phyloP scores from a whole-genome alignment of 73 alveolate species.

The Paraurostyla sp. region DNA sequence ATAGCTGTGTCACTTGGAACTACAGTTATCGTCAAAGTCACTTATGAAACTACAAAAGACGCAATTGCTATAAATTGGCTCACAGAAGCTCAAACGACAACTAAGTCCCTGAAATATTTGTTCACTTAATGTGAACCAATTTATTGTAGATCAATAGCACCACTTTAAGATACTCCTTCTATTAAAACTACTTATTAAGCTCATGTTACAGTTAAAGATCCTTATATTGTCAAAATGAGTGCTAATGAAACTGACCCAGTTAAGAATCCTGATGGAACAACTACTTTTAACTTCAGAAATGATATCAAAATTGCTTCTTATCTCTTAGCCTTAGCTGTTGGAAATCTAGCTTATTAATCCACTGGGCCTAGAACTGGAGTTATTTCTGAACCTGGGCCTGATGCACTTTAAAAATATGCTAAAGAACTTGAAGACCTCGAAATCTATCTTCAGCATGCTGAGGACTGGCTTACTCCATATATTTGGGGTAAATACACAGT shows the following conservation, averaged over 20 bases:
- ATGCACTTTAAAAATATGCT: conserved; percentile 59
- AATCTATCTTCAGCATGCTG: conserved; percentile 49
- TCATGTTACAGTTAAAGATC: conserved; percentile 66
- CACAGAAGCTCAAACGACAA: conserved; percentile 80
- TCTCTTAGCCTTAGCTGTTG: conserved; percentile 89
- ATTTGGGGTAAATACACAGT: conserved; percentile 97
- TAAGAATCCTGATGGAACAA: conserved; percentile 64
- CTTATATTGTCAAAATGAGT: conserved; percentile 71
- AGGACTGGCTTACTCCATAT: conserved; percentile 84
- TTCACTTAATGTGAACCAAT: conserved; percentile 94
- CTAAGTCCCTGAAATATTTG: conserved; percentile 84
- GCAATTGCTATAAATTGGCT: conserved; percentile 80
- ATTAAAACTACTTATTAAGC: conserved; percentile 89
- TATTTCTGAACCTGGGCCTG: conserved; percentile 80
- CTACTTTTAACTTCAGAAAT: conserved; percentile 60
- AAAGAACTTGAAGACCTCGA: conserved; percentile 77
- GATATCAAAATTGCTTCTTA: conserved; percentile 83
- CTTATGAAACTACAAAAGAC: conserved; percentile 77
- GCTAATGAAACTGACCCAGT: conserved; percentile 63
- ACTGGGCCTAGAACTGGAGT: conserved; percentile 76
- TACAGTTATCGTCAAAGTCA: not conserved
- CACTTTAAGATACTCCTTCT: conserved; percentile 94
- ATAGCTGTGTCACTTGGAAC: not conserved
- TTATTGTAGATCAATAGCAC: conserved; percentile 91
- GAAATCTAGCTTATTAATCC: conserved; percentile 73